A percentile compares a stretch with the other conserved stretches of the same genome.
phyloP scores from a whole-genome alignment of 2,329 filamentous ascomycete species.

The Hirsutella rhossiliensis region DNA sequence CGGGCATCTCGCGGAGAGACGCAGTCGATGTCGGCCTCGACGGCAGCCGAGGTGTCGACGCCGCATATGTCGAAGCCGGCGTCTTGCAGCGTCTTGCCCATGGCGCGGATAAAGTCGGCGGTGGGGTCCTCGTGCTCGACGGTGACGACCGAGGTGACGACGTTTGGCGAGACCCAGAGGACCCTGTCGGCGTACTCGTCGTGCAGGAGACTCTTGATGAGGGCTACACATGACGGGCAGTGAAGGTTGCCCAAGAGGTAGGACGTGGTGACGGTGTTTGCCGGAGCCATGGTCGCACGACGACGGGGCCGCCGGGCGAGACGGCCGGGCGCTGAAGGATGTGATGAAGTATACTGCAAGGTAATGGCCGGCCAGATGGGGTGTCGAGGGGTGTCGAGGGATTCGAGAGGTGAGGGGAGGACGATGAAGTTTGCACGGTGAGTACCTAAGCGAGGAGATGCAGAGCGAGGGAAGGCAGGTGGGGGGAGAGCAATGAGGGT shows the following conservation, averaged over 20 bases:
- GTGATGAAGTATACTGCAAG: not conserved
- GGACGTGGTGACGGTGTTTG: slow-evolving; percentile 36
- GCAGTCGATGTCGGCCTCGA: slow-evolving; percentile 15
- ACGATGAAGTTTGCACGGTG: not conserved
- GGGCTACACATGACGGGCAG: slow-evolving; percentile 60
- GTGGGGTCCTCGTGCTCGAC: slow-evolving; percentile 37
- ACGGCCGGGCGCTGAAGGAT: not conserved
- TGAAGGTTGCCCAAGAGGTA: slow-evolving; percentile 65
- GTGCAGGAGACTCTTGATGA: slow-evolving; percentile 48
- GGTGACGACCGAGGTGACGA: slow-evolving; percentile 58
- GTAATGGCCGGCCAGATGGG: not conserved
- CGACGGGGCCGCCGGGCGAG: not conserved
- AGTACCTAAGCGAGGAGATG: no score
- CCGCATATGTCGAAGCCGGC: slow-evolving; percentile 48
- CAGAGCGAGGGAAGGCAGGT: no score
- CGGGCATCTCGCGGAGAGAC: slow-evolving; percentile 8
- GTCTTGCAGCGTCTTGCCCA: slow-evolving; percentile 36
- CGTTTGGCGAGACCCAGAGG: slow-evolving; percentile 54
- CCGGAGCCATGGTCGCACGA: slow-evolving; percentile 13
- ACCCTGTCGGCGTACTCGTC: slow-evolving; percentile 31
- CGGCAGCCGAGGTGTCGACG: slow-evolving; percentile 25
- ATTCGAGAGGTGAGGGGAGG: not conserved
- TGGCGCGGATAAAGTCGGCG: slow-evolving; percentile 28
- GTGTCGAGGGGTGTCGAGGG: not conserved
- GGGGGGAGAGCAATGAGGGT: no score